Evolutionary conservation across 202 grass and related monocot genomes (phyloP), one percentile per base, ranked within the genome.

Genomic region (Eragrostis tef): DNA sequence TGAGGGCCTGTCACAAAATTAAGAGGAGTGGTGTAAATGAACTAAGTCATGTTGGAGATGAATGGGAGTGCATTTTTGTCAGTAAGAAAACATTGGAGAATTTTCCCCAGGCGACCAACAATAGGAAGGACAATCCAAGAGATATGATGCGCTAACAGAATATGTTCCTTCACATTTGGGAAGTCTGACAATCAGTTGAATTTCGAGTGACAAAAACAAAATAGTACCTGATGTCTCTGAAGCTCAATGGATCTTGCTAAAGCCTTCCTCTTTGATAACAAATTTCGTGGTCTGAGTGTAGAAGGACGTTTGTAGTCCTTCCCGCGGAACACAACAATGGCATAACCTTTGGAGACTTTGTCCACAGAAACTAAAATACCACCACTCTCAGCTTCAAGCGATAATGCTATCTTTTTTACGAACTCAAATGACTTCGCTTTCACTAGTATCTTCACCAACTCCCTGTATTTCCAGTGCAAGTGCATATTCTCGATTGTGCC

Each of bases 381-480:
- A 1, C 87, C 87, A 45, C 94, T 97, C 75, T 97, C 91, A 21
- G 85, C 88, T 86, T 97, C 94, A 46, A 97, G 91, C 21, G 94
- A 89, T 17, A 97, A 74, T 13, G 94, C 94, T 36, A 79, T 84
- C 49, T 61, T 81, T 79, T 86, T 97, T 21, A 97, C 91, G 6
- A 91, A 85, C 12, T 64, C 61, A 77, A 91, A 89, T 61, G 85
- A 91, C 67, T 93, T 97, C 26, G 79, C 70, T 73, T 93, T 97
- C 45, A 94, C 79, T 53, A 91, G 39, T 69, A 97, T 88, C 82
- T 97, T 97, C 26, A 94, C 91, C 27, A 94, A 45, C 67, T 97
- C 94, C 80, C 91, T 89, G 71, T 97, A 93, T 25, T 97, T 97
- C 94, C 94, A 97, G 81, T 97, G 91, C 84, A 97, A 85, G 86